Evolutionary conservation across 495 filamentous ascomycete species (phyloP).

Genomic region (Aspergillus taichungensis): DNA sequence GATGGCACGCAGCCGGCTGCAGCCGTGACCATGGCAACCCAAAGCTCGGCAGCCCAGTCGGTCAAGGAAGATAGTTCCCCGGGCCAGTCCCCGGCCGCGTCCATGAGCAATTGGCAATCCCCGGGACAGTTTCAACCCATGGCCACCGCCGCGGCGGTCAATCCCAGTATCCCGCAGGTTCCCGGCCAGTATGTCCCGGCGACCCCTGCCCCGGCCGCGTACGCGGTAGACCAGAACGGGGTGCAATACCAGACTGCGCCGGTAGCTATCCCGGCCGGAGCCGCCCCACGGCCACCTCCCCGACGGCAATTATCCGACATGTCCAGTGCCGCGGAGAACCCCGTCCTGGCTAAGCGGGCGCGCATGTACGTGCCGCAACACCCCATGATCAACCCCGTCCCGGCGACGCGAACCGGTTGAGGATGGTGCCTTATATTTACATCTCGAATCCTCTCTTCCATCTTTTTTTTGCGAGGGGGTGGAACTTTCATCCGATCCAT

Average conservation of each 20-base stretch:
- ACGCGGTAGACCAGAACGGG: constrained; percentile 44
- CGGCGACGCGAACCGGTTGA: constrained; percentile 30
- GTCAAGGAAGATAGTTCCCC: constrained; percentile 81
- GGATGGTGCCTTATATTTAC: neutral
- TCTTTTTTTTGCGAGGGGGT: too few relatives aligned
- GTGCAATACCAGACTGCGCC: constrained; percentile 41
- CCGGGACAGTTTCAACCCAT: constrained; percentile 58
- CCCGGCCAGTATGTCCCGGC: constrained; percentile 44
- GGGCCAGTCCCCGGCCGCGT: constrained; percentile 62
- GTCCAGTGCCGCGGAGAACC: constrained; percentile 45
- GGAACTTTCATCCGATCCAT: too few relatives aligned
- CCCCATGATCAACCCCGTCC: constrained; percentile 35
- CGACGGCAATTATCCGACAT: constrained; percentile 62
- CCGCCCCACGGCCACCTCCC: constrained; percentile 37
- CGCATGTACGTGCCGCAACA: constrained; percentile 49
- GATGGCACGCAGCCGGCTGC: constrained; percentile 43
- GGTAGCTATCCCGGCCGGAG: constrained; percentile 37
- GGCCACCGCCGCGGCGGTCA: constrained; percentile 39
- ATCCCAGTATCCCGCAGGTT: constrained; percentile 37
- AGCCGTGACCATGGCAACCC: constrained; percentile 40
- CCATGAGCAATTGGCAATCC: constrained; percentile 64
- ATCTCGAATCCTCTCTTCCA: too few relatives aligned
- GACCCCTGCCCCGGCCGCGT: constrained; percentile 31
- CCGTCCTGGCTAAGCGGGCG: constrained; percentile 50
- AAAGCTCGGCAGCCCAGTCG: constrained; percentile 48